These are phyloP conservation scores for Cladophialophora chaetospira DNA, from an alignment of 2,329 filamentous ascomycete genomes.

Conservation along the genomic window DNA sequence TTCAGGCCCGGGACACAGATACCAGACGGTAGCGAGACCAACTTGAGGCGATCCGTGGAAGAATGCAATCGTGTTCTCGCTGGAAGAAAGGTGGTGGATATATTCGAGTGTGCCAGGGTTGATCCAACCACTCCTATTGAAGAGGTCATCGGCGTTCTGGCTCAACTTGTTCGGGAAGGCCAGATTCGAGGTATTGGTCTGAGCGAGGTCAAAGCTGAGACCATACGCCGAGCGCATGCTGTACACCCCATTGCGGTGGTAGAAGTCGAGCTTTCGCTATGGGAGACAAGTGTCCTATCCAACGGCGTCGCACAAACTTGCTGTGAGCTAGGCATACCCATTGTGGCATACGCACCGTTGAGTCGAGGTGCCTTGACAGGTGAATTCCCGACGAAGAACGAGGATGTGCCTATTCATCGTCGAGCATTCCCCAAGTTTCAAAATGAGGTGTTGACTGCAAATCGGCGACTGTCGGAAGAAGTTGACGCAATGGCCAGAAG, in stretches of 20 bases:
- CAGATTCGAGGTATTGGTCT: conserved; percentile 48
- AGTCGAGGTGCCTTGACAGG: conserved; percentile 59
- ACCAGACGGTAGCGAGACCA: conserved; percentile 56
- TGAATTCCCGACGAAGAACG: conserved; percentile 43
- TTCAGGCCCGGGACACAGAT: conserved; percentile 39
- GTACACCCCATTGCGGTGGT: conserved; percentile 52
- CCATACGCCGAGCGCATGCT: conserved; percentile 43
- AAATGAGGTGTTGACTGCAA: conserved; percentile 51
- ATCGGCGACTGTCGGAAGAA: conserved; percentile 51
- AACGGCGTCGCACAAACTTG: conserved; percentile 61
- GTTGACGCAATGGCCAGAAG: conserved; percentile 47
- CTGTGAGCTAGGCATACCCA: conserved; percentile 58
- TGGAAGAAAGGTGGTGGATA: conserved; percentile 56
- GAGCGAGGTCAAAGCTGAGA: conserved; percentile 46
- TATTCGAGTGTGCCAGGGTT: conserved; percentile 61
- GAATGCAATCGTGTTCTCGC: conserved; percentile 54
- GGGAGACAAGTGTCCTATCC: conserved; percentile 56
- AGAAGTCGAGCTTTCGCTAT: conserved; percentile 64
- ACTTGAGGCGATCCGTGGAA: conserved; percentile 59
- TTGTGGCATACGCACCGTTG: conserved; percentile 62
- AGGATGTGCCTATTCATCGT: conserved; percentile 51
- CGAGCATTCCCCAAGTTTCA: conserved; percentile 51
- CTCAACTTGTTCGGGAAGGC: conserved; percentile 40
- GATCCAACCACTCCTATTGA: conserved; percentile 56
- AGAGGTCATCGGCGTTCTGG: conserved; percentile 44